Evolutionary conservation across 805 yeast species (phyloP).

Genomic region (Sugiyamaella lignohabitans): DNA sequence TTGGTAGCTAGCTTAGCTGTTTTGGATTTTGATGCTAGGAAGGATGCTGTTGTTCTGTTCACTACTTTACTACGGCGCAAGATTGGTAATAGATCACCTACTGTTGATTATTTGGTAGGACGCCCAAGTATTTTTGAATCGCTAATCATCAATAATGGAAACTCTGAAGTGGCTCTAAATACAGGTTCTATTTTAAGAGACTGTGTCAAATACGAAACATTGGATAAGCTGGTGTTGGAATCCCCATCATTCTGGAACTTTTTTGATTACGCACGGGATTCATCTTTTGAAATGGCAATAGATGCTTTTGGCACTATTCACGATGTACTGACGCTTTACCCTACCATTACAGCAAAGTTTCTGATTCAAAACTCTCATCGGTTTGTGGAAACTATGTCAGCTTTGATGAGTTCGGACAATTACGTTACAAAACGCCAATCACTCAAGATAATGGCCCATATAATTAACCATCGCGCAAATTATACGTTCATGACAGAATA

Average conservation of each 20-base stretch:
- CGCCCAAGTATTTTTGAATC: conserved; percentile 58
- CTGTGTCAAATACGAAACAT: conserved; percentile 69
- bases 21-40: conserved; percentile 84
- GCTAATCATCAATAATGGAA: conserved; percentile 68
- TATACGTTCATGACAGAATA: conserved; percentile 67
- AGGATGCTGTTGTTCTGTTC: conserved; percentile 70
- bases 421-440: conserved; percentile 93
- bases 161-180: conserved; percentile 62
- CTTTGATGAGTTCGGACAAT: conserved; percentile 65
- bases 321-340: conserved; percentile 66
- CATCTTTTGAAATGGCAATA: conserved; percentile 83
- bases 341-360: conserved; percentile 63
- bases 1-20: conserved; percentile 54
- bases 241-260: conserved; percentile 71
- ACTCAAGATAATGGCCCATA: conserved; percentile 59
- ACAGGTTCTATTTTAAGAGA: conserved; percentile 79
- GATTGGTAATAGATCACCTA: conserved; percentile 70
- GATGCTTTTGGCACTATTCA: conserved; percentile 74
- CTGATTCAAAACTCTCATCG: conserved; percentile 48
- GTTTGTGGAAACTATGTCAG: conserved; percentile 60
- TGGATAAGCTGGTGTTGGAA: conserved; percentile 53
- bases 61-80: conserved; percentile 72
- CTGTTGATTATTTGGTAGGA: conserved; percentile 72
- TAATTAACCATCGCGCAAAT: conserved; percentile 67
- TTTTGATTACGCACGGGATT: conserved; percentile 68